These are phyloP conservation scores for Exsudoporus frostii DNA, from an alignment of 768 basidiomycete species.

Conservation along the genomic window DNA sequence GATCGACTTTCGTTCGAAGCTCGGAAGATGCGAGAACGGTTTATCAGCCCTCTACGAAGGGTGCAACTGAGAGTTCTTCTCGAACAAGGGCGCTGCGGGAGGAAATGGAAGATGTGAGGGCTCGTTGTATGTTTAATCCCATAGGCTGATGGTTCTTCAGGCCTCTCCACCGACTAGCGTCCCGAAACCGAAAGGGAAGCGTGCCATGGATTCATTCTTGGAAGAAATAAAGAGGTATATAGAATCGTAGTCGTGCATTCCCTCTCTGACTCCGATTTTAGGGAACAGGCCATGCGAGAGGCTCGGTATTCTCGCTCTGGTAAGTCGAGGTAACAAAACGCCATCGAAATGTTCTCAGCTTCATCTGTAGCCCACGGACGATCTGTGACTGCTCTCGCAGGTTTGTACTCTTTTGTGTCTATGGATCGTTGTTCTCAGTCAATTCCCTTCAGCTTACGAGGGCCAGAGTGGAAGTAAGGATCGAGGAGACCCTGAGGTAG, in stretches of 20 bases:
- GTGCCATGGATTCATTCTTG: constrained; percentile 94
- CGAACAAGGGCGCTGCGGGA: constrained; percentile 31
- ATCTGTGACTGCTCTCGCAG: constrained; percentile 89
- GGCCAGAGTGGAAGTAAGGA: constrained; percentile 89
- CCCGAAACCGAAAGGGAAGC: constrained; percentile 85
- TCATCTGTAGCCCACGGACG: constrained; percentile 50
- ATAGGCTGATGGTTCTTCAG: constrained; percentile 30
- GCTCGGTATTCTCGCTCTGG: constrained; percentile 73
- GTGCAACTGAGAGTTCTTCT: constrained; percentile 28
- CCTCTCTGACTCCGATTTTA: constrained; percentile 31
- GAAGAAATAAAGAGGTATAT: constrained; percentile 91
- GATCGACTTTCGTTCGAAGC: constrained; percentile 62
- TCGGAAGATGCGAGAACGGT: constrained; percentile 36
- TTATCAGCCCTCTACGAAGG: constrained; percentile 44
- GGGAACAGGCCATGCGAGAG: constrained; percentile 92
- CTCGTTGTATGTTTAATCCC: constrained; percentile 1
- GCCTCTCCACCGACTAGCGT: constrained; percentile 53
- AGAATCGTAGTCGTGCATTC: not conserved
- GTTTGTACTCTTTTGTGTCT: constrained; percentile 37
- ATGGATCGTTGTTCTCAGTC: not conserved
- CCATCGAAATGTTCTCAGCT: not conserved
- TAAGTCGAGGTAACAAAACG: constrained; percentile 27
- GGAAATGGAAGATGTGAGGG: constrained; percentile 34
- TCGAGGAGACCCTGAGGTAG: constrained; percentile 80
- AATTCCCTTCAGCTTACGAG: constrained; percentile 63